phyloP scores from a whole-genome alignment of 2,329 filamentous ascomycete species.

The Neopestalotiopsis rosae region DNA sequence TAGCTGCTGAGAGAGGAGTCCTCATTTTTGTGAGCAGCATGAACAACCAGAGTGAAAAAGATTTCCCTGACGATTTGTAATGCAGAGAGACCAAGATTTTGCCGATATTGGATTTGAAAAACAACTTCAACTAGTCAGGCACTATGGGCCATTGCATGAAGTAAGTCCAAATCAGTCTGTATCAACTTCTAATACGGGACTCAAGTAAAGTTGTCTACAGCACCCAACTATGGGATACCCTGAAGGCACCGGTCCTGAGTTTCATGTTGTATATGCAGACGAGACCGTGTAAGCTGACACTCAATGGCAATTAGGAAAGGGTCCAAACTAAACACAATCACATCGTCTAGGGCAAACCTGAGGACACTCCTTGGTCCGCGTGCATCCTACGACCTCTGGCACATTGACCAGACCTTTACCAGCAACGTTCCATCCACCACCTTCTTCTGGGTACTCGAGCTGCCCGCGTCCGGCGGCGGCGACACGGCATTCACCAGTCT shows the following conservation, averaged over 20 bases:
- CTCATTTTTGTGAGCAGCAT: conserved; percentile 33
- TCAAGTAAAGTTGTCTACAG: neutral
- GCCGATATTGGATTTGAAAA: conserved; percentile 37
- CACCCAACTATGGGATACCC: conserved; percentile 40
- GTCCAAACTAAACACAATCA: neutral
- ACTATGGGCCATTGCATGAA: conserved; percentile 38
- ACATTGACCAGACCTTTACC: conserved; percentile 40
- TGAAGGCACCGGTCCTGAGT: conserved; percentile 36
- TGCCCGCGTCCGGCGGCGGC: conserved; percentile 29
- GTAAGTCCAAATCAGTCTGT: conserved; percentile 1
- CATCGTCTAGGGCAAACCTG: conserved; percentile 28
- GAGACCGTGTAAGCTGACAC: conserved; percentile 31
- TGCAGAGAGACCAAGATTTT: conserved; percentile 37
- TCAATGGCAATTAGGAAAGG: neutral
- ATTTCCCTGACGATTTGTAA: neutral
- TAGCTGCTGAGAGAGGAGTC: conserved; percentile 37
- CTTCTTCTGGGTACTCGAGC: conserved; percentile 40
- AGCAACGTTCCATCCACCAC: conserved; percentile 37
- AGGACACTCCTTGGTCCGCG: conserved; percentile 32
- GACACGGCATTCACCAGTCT: conserved; percentile 38
- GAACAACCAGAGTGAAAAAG: neutral
- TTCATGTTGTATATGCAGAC: conserved; percentile 39
- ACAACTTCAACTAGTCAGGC: conserved; percentile 33
- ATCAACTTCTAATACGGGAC: neutral
- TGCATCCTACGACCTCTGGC: conserved; percentile 38